Evolutionary conservation across 352 stramenopile species (phyloP).

Genomic region (Phytophthora podocarpi): DNA sequence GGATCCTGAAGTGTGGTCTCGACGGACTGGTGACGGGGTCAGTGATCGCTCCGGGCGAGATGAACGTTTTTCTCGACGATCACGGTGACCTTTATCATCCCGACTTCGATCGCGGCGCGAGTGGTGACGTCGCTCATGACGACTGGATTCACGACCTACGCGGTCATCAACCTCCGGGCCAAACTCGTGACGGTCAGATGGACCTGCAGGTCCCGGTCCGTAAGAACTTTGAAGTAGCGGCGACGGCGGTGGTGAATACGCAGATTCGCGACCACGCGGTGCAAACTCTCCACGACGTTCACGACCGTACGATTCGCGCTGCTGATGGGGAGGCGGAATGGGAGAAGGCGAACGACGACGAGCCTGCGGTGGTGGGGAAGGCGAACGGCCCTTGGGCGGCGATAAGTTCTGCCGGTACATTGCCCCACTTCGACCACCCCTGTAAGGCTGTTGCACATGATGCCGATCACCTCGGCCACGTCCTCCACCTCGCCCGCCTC

Average conservation of each 20-base stretch:
- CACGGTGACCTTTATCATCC: conserved; percentile 44
- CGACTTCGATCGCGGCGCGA: conserved; percentile 27
- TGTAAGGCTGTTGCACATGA: conserved; percentile 9
- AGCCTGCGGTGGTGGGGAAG: conserved; percentile 18
- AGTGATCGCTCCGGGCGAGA: conserved; percentile 36
- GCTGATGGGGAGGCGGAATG: conserved; percentile 13
- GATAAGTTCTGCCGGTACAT: conserved; percentile 24
- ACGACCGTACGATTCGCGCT: conserved; percentile 28
- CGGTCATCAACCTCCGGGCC: conserved; percentile 13
- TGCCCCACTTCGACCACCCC: conserved; percentile 12
- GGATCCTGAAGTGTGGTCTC: conserved; percentile 29
- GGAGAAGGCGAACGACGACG: conserved; percentile 27
- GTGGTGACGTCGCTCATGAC: conserved; percentile 36
- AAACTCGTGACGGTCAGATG: conserved; percentile 24
- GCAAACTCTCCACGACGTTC: conserved; percentile 28
- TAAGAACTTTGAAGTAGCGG: conserved; percentile 24
- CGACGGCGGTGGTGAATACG: conserved; percentile 38
- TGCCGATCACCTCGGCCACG: conserved; percentile 27
- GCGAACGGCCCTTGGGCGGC: conserved; percentile 13
- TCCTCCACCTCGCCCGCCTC: conserved; percentile 31
- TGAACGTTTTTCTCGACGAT: conserved; percentile 34
- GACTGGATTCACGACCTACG: conserved; percentile 25
- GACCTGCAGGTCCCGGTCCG: conserved; percentile 5
- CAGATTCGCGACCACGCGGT: conserved; percentile 18
- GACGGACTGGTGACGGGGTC: conserved; percentile 47